Base-by-base conservation (phyloP, 805 yeast genomes). In the Nakazawaea pomicola region DNA sequence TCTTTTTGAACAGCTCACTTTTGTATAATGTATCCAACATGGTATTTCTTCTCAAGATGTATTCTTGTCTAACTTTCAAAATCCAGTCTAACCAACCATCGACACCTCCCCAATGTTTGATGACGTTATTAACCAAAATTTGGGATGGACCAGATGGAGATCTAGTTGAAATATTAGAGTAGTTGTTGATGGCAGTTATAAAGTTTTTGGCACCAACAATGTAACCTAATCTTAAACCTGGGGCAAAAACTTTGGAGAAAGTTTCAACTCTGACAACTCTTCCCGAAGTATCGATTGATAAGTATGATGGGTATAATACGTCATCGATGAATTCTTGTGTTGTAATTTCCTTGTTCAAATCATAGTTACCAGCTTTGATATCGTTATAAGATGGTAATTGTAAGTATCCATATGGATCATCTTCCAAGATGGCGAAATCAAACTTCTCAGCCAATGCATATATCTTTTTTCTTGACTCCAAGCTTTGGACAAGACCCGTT, bases 1-100 rank as follows among this genome's bases (percentile, higher is more conserved):
- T 70, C 36, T 67, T 61, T 33, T 65, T 50, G 43, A 48, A 64
- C 12, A 78, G 74, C 12, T 67, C 60, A 4, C 74, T 62, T n/a
- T 57, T 58, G 44, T 58, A 52, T 28, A 85, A 56, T 0, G 77
- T 64, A 31, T 70, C 70, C 45, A 82, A 66, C 47, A 84, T 72
- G 18, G 70, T 64, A 52, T 83, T 81, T 55, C 88, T 75, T 58
- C 90, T 78, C 43, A 62, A 68, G 27, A 85, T 69, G 63, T 85
- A 85, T 56, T 81, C 81, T 35, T 67, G 68, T 48, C 90, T 72
- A 48, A 86, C 70, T 46, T 76, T 76, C 46, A 73, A 66, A 56
- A 86, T 71, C 95, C 95, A 86, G 52, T 74, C 74, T 47, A 82
- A 55, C 73, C 83, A 86, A 7, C 95, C 95, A 5, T 63, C 66